phyloP scores from a whole-genome alignment of 257 asterid genomes.

The Haberlea rhodopensis region DNA sequence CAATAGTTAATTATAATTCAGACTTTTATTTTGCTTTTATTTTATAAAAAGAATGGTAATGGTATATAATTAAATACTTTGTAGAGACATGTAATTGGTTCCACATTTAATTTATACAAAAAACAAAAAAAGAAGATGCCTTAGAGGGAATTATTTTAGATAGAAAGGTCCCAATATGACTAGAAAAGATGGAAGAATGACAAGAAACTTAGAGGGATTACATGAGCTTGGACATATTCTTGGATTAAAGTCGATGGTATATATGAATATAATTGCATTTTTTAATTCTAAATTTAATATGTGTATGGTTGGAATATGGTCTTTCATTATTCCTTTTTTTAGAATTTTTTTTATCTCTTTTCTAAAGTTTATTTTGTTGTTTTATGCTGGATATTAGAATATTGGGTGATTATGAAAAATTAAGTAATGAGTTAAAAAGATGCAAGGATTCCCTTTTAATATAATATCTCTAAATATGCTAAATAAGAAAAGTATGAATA shows the following conservation, averaged over 20 bases:
- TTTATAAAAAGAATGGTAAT: constrained; percentile 32
- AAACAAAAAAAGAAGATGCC: too few species aligned
- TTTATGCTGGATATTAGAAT: too few species aligned
- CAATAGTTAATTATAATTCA: constrained; percentile 14
- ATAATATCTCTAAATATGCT: too few species aligned
- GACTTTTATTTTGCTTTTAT: constrained; percentile 23
- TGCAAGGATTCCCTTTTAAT: too few species aligned
- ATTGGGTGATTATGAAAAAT: too few species aligned
- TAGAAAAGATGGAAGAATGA: constrained; percentile 9
- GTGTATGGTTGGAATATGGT: not conserved
- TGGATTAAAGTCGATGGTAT: constrained; percentile 20
- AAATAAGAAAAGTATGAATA: too few species aligned
- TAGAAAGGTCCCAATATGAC: constrained; percentile 18
- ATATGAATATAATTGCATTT: constrained; percentile 10
- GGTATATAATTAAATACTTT: too few species aligned
- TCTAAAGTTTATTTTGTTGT: too few species aligned
- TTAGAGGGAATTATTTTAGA: constrained; percentile 7
- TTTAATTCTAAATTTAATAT: constrained; percentile 10
- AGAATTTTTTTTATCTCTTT: too few species aligned
- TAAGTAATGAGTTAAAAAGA: too few species aligned
- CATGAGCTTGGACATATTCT: constrained; percentile 24
- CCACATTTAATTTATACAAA: not conserved
- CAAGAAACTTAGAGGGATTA: constrained; percentile 10
- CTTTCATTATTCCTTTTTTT: not conserved
- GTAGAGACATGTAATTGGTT: constrained; percentile 13